Percentiles rank a stretch among this genome's conserved stretches.
phyloP scores from a whole-genome alignment of 129 eudicot genomes.

The Centella asiatica region DNA sequence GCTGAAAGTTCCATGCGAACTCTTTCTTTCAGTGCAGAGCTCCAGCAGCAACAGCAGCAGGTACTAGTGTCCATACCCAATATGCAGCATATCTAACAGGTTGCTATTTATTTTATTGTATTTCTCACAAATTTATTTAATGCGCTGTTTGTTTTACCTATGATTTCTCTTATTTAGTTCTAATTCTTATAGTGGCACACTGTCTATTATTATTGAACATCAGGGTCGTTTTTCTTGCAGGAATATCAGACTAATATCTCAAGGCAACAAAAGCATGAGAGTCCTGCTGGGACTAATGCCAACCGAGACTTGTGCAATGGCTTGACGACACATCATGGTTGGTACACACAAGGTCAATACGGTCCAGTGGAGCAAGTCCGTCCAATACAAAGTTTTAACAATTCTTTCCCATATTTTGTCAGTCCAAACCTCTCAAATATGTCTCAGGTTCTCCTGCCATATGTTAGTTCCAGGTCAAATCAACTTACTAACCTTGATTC shows the following conservation, averaged over 20 bases:
- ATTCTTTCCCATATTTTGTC: constrained; percentile 13
- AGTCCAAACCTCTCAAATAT: constrained; percentile 12
- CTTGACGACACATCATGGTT: constrained; percentile 20
- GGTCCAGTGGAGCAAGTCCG: constrained; percentile 15
- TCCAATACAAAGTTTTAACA: constrained; percentile 16
- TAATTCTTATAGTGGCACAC: too few relatives aligned
- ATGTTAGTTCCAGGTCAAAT: constrained; percentile 2
- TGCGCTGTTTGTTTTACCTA: too few relatives aligned
- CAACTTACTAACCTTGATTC: constrained; percentile 3
- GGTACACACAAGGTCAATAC: constrained; percentile 12
- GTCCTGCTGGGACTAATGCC: constrained; percentile 23
- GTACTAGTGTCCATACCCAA: too few relatives aligned
- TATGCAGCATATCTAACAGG: too few relatives aligned
- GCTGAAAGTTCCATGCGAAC: constrained; percentile 14
- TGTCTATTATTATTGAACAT: too few relatives aligned
- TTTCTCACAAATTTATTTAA: too few relatives aligned
- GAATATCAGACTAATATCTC: constrained; percentile 20
- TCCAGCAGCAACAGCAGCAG: constrained; percentile 27
- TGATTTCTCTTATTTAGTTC: too few relatives aligned
- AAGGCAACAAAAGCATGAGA: constrained; percentile 7
- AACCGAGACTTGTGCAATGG: constrained; percentile 26
- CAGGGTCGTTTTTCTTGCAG: constrained; percentile 22
- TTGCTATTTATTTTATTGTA: too few relatives aligned
- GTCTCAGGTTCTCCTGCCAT: constrained; percentile 8
- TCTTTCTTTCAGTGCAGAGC: constrained; percentile 8